Base-by-base conservation (phyloP, 1,284 basidiomycete genomes). In the Ceraceosorus bombacis region DNA sequence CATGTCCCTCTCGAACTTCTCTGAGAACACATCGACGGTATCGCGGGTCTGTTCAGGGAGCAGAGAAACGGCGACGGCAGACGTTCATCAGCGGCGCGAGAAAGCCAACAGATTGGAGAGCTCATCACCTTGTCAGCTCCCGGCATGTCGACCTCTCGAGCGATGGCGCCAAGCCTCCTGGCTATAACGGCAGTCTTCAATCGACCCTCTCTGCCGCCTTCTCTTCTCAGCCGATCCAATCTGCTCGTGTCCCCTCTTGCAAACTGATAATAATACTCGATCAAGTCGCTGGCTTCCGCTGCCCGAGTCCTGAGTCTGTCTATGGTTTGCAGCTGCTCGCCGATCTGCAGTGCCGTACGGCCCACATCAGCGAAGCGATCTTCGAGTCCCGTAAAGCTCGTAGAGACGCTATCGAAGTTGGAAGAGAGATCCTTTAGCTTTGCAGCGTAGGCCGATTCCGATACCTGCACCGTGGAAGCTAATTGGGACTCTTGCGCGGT, bases 1-100 rank as follows among this genome's bases (percentile, higher is more conserved):
- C 85, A 97, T 94, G 76, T 98, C 94, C 79, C 95, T 96, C 80
- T 99, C 95, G 70, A 98, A 98, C 74, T 89, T 89, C 80, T 99
- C 95, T 80, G 93, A 95, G 74, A 96, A 98, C 72, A 87, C 88
- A 68, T 95, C 92, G 67, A 95, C 90, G 59, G 83, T 68, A 43
- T 76, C 74, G n/a, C 74, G 65, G 2, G 74, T 77, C 52, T 66
- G 62, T 12, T 12, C n/a, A 15, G 15, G 8, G 41, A n/a, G 7
- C n/a, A 36, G 51, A 54, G 41, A 13, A 54, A 4, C 49, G n/a
- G 36, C 43, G 50, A 52, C n/a, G 13, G n/a, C 5, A n/a, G 10
- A 41, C 5, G 27, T 38, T 6, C 13, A n/a, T 7, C 27, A n/a
- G 27, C 27, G 17, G n/a, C 13, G 7, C 17, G 27, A 27, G 3